phyloP scores from a whole-genome alignment of 2,329 filamentous ascomycete genomes.

The Arachnopeziza araneosa region DNA sequence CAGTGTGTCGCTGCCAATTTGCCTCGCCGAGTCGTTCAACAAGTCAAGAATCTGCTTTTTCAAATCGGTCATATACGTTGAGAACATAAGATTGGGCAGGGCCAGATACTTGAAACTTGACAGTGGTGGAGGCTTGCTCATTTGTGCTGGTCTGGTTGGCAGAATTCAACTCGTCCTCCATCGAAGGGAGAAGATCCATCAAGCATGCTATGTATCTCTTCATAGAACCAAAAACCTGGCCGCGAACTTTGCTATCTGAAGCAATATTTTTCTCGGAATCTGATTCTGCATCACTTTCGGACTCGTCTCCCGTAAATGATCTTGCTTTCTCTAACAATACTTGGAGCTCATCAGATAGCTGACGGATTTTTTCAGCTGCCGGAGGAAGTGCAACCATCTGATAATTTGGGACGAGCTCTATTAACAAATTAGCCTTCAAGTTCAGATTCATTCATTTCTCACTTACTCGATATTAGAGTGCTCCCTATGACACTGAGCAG shows the following conservation, averaged over 20 bases:
- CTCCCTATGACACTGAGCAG: not conserved
- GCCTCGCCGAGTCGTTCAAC: too few species aligned
- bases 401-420: too few species aligned
- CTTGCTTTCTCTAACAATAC: not conserved
- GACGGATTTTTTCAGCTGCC: not conserved
- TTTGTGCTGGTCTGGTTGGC: too few species aligned
- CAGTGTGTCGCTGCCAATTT: too few species aligned
- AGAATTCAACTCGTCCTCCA: not conserved
- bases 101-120: too few species aligned
- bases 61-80: too few species aligned
- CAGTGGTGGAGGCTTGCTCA: too few species aligned
- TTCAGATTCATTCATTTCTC: too few species aligned
- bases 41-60: too few species aligned
- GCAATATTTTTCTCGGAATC: not conserved
- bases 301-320: not conserved
- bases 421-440: not conserved
- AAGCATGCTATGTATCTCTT: not conserved
- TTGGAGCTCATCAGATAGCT: not conserved
- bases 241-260: not conserved
- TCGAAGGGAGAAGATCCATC: not conserved
- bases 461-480: not conserved
- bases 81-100: too few species aligned
- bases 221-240: not conserved
- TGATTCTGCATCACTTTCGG: not conserved
- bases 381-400: too few species aligned